Evolutionary conservation across 1,284 basidiomycete species (phyloP).

Genomic region (Cryptococcus neoformans): DNA sequence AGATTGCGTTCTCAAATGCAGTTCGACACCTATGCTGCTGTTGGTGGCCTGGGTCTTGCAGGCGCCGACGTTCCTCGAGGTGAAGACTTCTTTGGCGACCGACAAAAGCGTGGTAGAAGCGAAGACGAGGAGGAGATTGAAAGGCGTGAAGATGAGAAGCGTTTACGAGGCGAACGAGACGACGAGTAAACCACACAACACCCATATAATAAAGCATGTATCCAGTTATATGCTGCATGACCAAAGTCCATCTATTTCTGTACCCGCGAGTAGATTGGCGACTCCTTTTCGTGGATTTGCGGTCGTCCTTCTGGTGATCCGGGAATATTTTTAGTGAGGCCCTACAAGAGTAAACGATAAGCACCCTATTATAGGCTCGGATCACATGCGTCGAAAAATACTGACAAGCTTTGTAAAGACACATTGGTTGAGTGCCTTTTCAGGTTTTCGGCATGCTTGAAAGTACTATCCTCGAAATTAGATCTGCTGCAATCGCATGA

Average conservation of each 20-base stretch:
- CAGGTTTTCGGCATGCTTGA: slow-evolving; percentile 84
- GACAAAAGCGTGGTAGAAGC: slow-evolving; percentile 33
- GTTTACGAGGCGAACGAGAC: slow-evolving; percentile 40
- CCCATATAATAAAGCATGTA: not conserved
- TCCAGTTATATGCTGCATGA: slow-evolving; percentile 7
- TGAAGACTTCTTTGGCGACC: slow-evolving; percentile 30
- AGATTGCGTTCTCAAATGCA: slow-evolving; percentile 72
- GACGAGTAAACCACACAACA: slow-evolving; percentile 22
- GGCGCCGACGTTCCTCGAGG: slow-evolving; percentile 67
- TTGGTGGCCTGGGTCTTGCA: slow-evolving; percentile 71
- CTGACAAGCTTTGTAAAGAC: slow-evolving; percentile 93
- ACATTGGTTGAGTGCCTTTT: slow-evolving; percentile 87
- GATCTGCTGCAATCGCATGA: not conserved
- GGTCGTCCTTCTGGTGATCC: slow-evolving; percentile 80
- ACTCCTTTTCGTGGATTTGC: slow-evolving; percentile 87
- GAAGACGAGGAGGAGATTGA: slow-evolving; percentile 31
- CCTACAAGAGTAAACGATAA: slow-evolving; percentile 54
- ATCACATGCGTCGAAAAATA: slow-evolving; percentile 62
- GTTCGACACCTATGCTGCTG: slow-evolving; percentile 80
- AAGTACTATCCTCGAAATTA: slow-evolving; percentile 64
- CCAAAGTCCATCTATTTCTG: slow-evolving; percentile 59
- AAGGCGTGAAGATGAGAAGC: slow-evolving; percentile 40
- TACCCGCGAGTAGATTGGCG: slow-evolving; percentile 71
- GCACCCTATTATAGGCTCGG: slow-evolving; percentile 8
- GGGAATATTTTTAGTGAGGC: slow-evolving; percentile 88